Percentiles rank a stretch among this genome's conserved stretches.
phyloP scores from a whole-genome alignment of 225 moss, liverwort and hornwort genomes.

The Antitrichia curtipendula region DNA sequence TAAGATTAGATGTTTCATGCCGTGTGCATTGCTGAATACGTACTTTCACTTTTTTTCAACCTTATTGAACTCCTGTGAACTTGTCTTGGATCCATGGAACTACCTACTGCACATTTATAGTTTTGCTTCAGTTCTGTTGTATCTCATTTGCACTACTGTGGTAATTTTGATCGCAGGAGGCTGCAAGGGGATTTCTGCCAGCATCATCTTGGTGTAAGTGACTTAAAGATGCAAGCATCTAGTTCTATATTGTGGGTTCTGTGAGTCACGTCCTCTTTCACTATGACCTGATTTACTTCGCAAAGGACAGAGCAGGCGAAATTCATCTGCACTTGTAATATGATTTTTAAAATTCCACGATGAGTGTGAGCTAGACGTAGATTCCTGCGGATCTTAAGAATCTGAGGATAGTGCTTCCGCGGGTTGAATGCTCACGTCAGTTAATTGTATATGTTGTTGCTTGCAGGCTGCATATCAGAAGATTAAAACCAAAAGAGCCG shows the following conservation, averaged over 20 bases:
- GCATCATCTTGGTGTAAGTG: conserved; percentile 70
- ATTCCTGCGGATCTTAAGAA: neutral
- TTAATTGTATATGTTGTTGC: neutral
- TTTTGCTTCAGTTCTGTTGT: neutral
- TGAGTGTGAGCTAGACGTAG: neutral
- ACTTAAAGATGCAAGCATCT: neutral
- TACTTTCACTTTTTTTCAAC: neutral
- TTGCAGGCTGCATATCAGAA: conserved; percentile 48
- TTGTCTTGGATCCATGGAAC: neutral
- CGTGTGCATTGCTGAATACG: neutral
- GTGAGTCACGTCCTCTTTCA: neutral
- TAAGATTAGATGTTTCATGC: neutral
- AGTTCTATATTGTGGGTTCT: neutral
- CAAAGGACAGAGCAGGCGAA: neutral
- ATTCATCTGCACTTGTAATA: neutral
- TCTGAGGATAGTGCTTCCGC: neutral
- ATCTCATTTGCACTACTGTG: neutral
- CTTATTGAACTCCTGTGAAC: neutral
- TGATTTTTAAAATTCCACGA: neutral
- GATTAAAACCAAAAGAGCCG: conserved; percentile 47
- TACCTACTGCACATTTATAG: neutral
- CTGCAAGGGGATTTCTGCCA: conserved; percentile 71
- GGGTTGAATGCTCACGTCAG: neutral
- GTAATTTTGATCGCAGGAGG: conserved; percentile 27
- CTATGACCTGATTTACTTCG: neutral